Base-by-base conservation (phyloP, 2,329 filamentous ascomycete species). In the Xylaria digitata region DNA sequence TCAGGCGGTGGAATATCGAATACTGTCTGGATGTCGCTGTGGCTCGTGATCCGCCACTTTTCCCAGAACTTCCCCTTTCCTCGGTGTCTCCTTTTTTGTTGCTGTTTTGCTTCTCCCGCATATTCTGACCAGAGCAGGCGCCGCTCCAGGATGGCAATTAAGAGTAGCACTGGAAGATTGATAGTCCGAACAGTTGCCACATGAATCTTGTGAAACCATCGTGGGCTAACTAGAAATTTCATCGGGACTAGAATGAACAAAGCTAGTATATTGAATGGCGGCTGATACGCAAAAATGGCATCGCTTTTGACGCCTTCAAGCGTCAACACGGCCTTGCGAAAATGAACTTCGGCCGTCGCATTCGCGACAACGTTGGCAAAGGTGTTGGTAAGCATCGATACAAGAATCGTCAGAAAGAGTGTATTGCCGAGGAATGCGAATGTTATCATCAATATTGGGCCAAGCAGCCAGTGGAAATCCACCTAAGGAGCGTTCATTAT, bases 201-300 rank as follows among this genome's bases (percentile, higher is more conserved):
- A 76, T 96, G 94, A 74, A 95, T 91, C 80, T 95, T 96, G 82
- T 96, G 93, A 76, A 96, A 96, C 92, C 92, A 95, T 50, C 93
- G 89, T 0, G 91, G 88, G n/a, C 88, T 89, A 42, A 93, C 83
- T n/a, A 92, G 73, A 73, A 92, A 92, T 73, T 93, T 94, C 67
- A 96, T 84, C 0, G 93, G 93, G 1, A 95, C 83, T 17, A 96
- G 84, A 32, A 94, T 76, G 66, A 92, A 80, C 32, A 96, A 83
- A 23, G 93, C 93, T 21, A 94, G 79, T 66, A 96, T 87, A 75
- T 96, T 96, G 80, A 96, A 93, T 0, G 93, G 93, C 0, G 93
- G 92, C 49, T 91, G 89, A 75, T 94, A 95, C 17, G 91, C 90
- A 76, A 95, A 95, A 37, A 96, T 88, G 11, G 92, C 91, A 74